phyloP scores from a whole-genome alignment of 1,284 basidiomycete genomes.

The Phenoliferia sp. region DNA sequence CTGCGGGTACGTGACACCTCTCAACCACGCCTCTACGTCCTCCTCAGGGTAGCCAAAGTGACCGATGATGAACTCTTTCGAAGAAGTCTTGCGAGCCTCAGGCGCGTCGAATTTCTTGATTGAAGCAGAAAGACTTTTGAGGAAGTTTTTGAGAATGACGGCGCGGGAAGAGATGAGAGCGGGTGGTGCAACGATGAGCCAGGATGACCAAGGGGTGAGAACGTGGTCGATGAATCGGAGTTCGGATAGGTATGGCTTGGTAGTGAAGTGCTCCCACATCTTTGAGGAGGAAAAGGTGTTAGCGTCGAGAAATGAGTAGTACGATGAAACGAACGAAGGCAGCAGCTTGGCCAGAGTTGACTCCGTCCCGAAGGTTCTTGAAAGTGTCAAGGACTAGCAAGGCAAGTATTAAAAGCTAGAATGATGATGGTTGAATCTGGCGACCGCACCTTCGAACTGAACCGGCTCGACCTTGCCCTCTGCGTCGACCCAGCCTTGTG shows the following conservation, averaged over 20 bases:
- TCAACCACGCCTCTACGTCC: slow-evolving; percentile 60
- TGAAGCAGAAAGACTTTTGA: slow-evolving; percentile 59
- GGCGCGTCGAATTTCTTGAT: slow-evolving; percentile 64
- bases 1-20: slow-evolving; percentile 36
- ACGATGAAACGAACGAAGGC: slow-evolving; percentile 28
- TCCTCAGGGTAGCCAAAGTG: slow-evolving; percentile 74
- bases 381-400: slow-evolving; percentile 78
- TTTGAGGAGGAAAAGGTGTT: neutral
- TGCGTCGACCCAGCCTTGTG: slow-evolving; percentile 65
- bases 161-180: slow-evolving; percentile 49
- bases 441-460: slow-evolving; percentile 64
- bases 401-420: neutral
- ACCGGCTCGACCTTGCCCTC: slow-evolving; percentile 48
- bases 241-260: slow-evolving; percentile 66
- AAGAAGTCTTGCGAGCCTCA: slow-evolving; percentile 53
- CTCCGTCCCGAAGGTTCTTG: slow-evolving; percentile 78
- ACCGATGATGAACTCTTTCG: slow-evolving; percentile 68
- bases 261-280: slow-evolving; percentile 61
- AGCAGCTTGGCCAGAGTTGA: slow-evolving; percentile 63
- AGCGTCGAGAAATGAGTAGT: neutral
- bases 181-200: slow-evolving; percentile 82
- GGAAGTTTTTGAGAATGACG: slow-evolving; percentile 53
- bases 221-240: slow-evolving; percentile 69
- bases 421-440: neutral
- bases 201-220: slow-evolving; percentile 93